Base-by-base conservation (phyloP, 768 basidiomycete species). In the Naganishia onofrii region DNA sequence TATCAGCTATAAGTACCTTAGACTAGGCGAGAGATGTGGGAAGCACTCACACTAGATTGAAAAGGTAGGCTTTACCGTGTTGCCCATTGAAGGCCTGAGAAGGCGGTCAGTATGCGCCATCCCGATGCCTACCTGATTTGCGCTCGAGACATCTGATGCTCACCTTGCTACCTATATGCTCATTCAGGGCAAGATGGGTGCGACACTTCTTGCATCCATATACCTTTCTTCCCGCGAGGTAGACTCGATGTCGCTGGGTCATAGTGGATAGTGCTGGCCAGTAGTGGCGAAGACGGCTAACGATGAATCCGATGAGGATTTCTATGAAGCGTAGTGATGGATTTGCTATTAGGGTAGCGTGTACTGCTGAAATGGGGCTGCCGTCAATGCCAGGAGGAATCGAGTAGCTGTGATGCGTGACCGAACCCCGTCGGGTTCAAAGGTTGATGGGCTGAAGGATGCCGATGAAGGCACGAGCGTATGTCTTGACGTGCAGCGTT, bases 21-120 rank as follows among this genome's bases (percentile, higher is more conserved):
- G n/a, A n/a, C n/a, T 23, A 42, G 54, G 12, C 3, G 32, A 29
- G 29, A 23, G 66, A 23, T 52, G 52, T 52, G 1, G n/a, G 23
- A 36, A 9, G 36, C 23, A 83, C 93, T 85, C 81, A 95, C 94
- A 96, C 93, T 74, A 85, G 87, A 65, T 94, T 91, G 76, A 98
- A 94, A 72, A 98, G 87, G 80, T 94, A 93, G 21, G 95, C 95
- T 69, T 91, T 85, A 21, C 95, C 95, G 81, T 96, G 93, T 82
- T 96, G 93, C 31, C 95, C 95, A 73, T 92, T 93, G 85, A 98
- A 98, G 53, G 91, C 91, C 95, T 98, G 80, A 13, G 23, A 23
- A 23, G 3, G 48, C 23, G 12, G 48, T 52, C 19, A 7, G 29
- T 21, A 5, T 3, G n/a, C 42, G 34, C 1, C 15, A 21, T 4